Conservation (phyloP, 164 flowering plant species). For the Vitis cinerea region DNA sequence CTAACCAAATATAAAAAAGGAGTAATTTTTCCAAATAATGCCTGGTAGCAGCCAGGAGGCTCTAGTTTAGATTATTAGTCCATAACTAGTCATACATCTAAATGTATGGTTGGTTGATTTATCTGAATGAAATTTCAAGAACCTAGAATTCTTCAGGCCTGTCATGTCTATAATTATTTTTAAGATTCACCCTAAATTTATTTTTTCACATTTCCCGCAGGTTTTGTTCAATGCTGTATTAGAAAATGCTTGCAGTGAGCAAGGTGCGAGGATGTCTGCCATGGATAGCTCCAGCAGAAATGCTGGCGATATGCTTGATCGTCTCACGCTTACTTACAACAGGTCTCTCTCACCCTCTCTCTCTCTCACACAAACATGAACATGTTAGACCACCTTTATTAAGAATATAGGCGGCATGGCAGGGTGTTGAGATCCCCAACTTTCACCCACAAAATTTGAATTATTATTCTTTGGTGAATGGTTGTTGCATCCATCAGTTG, state of each 20-base stretch:
- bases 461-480: neutral
- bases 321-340: slow-evolving; percentile 91
- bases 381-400: neutral
- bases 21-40: neutral
- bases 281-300: slow-evolving; percentile 99
- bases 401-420: too few species aligned
- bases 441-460: too few species aligned
- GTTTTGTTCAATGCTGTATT: slow-evolving; percentile 82
- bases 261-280: slow-evolving; percentile 99
- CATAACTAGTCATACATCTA: neutral
- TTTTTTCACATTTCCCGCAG: slow-evolving; percentile 27
- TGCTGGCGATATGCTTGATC: slow-evolving; percentile 99
- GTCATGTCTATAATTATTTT: too few species aligned
- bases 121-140: too few species aligned
- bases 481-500: neutral
- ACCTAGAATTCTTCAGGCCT: too few species aligned
- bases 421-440: too few species aligned
- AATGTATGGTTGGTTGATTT: neutral
- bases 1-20: too few species aligned
- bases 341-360: slow-evolving; percentile 52
- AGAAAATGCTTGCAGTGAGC: slow-evolving; percentile 99
- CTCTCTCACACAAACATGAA: neutral
- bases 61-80: neutral
- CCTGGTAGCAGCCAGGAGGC: neutral
- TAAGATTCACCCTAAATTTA: neutral